A percentile compares a stretch with the other conserved stretches of the same genome.
These are phyloP conservation scores for Cercospora janseana DNA, from an alignment of 2,329 filamentous ascomycete genomes.

Conservation along the genomic window DNA sequence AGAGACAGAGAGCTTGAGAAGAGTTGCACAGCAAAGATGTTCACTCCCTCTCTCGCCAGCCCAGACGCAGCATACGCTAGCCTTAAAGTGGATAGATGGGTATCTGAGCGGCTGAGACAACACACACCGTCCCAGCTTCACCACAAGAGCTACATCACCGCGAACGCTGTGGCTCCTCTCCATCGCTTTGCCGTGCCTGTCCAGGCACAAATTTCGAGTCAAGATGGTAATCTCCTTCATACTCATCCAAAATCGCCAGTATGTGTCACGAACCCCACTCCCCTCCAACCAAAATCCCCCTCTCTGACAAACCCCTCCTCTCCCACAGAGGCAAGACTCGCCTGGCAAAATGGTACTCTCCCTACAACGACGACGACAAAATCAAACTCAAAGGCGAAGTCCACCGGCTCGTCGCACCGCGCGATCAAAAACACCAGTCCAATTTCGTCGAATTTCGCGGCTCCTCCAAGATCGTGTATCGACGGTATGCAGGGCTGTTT, in stretches of 20 bases:
- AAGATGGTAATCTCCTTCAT: conserved; percentile 77
- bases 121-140: no score
- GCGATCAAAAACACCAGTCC: conserved; percentile 98
- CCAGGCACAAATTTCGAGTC: not conserved
- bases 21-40: no score
- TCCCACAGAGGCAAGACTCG: conserved; percentile 84
- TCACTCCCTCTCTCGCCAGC: no score
- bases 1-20: not conserved
- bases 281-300: not conserved
- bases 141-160: no score
- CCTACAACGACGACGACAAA: conserved; percentile 98
- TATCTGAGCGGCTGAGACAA: no score
- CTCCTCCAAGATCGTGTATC: conserved; percentile 90
- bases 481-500: conserved; percentile 95
- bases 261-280: conserved; percentile 18
- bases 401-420: conserved; percentile 93
- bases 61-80: no score
- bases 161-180: no score
- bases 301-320: conserved; percentile 24
- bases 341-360: conserved; percentile 97
- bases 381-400: conserved; percentile 99
- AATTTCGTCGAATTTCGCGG: conserved; percentile 97
- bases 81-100: no score
- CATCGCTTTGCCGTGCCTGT: not conserved
- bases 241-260: conserved; percentile 87